These are phyloP conservation scores for Amylostereum areolatum DNA, from an alignment of 1,284 basidiomycete species.

Conservation along the genomic window DNA sequence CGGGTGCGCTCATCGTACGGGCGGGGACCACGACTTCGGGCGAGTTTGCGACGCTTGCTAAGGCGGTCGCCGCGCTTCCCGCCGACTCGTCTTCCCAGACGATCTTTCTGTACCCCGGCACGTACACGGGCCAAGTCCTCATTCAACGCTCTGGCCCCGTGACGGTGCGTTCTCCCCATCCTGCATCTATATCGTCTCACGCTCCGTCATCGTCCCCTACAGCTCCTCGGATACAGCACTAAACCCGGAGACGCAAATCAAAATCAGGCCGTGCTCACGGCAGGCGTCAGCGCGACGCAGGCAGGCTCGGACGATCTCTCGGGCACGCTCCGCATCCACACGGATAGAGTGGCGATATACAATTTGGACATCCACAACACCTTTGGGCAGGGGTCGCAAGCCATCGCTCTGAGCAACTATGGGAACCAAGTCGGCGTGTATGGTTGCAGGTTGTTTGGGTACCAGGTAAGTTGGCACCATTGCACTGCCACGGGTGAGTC, in stretches of 20 bases:
- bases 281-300: conserved; percentile 31
- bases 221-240: conserved; percentile 44
- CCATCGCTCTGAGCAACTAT: conserved; percentile 49
- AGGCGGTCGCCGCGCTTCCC: conserved; percentile 38
- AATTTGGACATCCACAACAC: conserved; percentile 52
- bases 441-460: neutral
- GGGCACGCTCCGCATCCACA: conserved; percentile 48
- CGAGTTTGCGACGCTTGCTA: conserved; percentile 36
- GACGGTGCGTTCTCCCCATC: conserved; percentile 18
- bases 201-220: neutral
- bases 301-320: conserved; percentile 50
- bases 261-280: conserved; percentile 39
- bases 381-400: conserved; percentile 42
- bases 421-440: conserved; percentile 36
- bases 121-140: conserved; percentile 46
- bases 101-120: conserved; percentile 52
- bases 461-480: no score
- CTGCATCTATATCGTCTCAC: conserved; percentile 1
- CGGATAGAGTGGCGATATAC: conserved; percentile 46
- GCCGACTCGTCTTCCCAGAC: conserved; percentile 34
- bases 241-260: conserved; percentile 27
- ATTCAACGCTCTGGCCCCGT: conserved; percentile 33
- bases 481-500: no score
- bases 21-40: conserved; percentile 33
- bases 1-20: conserved; percentile 39